A percentile compares a stretch with the other conserved stretches of the same genome.
These are phyloP conservation scores for Apiotrichum veenhuisii DNA, from an alignment of 1,284 basidiomycete species.

Conservation along the genomic window DNA sequence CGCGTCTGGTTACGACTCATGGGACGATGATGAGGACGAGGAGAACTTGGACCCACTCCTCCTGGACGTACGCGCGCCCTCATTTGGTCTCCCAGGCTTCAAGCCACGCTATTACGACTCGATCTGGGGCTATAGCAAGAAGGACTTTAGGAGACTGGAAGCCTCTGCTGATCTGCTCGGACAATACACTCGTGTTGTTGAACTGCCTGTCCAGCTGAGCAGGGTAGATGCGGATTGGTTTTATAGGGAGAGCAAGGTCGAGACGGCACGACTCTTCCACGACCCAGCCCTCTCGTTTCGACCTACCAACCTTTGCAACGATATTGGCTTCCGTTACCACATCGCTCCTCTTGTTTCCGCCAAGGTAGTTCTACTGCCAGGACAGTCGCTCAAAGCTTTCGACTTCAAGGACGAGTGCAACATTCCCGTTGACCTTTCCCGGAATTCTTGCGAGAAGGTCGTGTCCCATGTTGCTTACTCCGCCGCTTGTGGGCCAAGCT, in stretches of 20 bases:
- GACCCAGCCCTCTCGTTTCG: not conserved
- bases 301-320: not conserved
- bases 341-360: not conserved
- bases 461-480: too few relatives aligned
- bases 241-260: not conserved
- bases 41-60: not conserved
- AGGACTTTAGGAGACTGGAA: not conserved
- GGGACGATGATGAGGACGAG: not conserved
- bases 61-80: not conserved
- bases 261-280: not conserved
- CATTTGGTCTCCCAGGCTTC: not conserved
- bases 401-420: too few relatives aligned
- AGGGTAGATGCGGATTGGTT: not conserved
- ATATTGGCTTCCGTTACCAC: not conserved
- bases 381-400: too few relatives aligned
- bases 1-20: not conserved
- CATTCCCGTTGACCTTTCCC: too few relatives aligned
- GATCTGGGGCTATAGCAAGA: not conserved
- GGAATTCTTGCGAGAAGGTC: too few relatives aligned
- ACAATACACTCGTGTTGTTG: not conserved
- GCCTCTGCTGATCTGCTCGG: not conserved
- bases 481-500: too few relatives aligned
- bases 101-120: not conserved
- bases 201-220: not conserved
- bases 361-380: not conserved